Evolutionary conservation across 768 basidiomycete species (phyloP), one percentile per base, ranked within the genome.

Genomic region (Jaapia argillacea): DNA sequence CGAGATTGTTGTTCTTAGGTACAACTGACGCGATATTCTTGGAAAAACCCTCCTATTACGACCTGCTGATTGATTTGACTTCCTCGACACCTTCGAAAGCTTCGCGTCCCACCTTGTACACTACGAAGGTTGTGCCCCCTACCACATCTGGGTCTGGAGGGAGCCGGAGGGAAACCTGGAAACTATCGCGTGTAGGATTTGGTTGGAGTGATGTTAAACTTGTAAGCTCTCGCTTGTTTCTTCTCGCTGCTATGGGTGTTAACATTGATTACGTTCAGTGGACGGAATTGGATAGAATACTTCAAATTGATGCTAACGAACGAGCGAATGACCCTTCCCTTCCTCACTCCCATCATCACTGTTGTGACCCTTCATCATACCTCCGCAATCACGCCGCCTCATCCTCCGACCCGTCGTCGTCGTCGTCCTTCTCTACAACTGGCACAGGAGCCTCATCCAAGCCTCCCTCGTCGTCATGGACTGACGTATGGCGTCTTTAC

Each of bases 11-110:
- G 24, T 23, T 27, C 24, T 42, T 26, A 78, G 76, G 77, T 54
- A 86, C 88, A 6, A 88, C 88, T 2, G 88, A 91, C 49, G 79
- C 86, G 6, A 74, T 91, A 14, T 90, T 85, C 62, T 66, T 89
- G 36, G 88, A 91, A 49, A 85, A 81, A 56, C 81, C 87, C 1
- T 64, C 73, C 3, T 77, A 76, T 51, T 91, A 88, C 53, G 88
- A 91, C 56, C 68, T 91, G 12, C 63, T 91, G 40, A 79, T 91
- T 47, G 85, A 91, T 59, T 62, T 90, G 39, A 84, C 83, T 33
- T 79, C 82, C 5, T 72, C 73, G 5, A 75, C 77, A 13, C 74
- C 72, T 14, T 70, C 65, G 54, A 77, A 72, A 54, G 67, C 71
- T 13, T 71, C 79, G 18, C 71, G 81, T 39, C 85, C 85, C 1